These are phyloP conservation scores for Sarocladium kiliense DNA, from an alignment of 2,329 filamentous ascomycete species.

Conservation along the genomic window DNA sequence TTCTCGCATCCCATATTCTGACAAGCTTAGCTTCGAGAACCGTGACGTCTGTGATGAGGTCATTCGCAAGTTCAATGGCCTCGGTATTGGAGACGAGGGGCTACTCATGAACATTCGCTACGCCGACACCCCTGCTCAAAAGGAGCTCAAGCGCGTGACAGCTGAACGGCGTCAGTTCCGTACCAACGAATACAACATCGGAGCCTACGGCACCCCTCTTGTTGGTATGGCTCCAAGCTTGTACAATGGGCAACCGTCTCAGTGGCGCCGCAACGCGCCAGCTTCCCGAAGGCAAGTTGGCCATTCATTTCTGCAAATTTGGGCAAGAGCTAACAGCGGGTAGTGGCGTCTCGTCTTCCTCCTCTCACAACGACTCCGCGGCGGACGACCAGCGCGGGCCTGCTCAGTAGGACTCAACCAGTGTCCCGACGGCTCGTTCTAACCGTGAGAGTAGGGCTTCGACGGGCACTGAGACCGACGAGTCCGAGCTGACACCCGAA, in stretches of 20 bases:
- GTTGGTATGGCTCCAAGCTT: conserved; percentile 45
- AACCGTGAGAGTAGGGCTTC: conserved; percentile 23
- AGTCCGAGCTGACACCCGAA: conserved; percentile 31
- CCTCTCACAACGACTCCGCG: conserved; percentile 16
- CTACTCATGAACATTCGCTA: conserved; percentile 91
- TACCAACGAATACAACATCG: conserved; percentile 87
- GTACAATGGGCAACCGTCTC: conserved; percentile 27
- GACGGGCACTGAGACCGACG: conserved; percentile 34
- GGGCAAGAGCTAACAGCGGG: conserved; percentile 10
- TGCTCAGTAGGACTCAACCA: conserved; percentile 25
- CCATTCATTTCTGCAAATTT: not conserved
- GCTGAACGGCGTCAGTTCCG: conserved; percentile 93
- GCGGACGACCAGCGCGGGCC: conserved; percentile 22
- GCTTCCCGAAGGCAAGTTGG: conserved; percentile 25
- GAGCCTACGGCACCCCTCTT: conserved; percentile 59
- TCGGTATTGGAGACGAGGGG: conserved; percentile 68
- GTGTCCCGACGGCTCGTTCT: not conserved
- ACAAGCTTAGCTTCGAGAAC: conserved; percentile 67
- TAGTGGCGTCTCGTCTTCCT: conserved; percentile 23
- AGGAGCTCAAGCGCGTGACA: conserved; percentile 92
- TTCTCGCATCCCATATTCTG: conserved; percentile 11
- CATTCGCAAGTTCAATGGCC: conserved; percentile 80
- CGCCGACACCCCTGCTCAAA: conserved; percentile 94
- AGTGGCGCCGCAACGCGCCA: conserved; percentile 29
- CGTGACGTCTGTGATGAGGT: conserved; percentile 89